Conservation (phyloP, 495 filamentous ascomycete species). For the Penicillium tannophilum region DNA sequence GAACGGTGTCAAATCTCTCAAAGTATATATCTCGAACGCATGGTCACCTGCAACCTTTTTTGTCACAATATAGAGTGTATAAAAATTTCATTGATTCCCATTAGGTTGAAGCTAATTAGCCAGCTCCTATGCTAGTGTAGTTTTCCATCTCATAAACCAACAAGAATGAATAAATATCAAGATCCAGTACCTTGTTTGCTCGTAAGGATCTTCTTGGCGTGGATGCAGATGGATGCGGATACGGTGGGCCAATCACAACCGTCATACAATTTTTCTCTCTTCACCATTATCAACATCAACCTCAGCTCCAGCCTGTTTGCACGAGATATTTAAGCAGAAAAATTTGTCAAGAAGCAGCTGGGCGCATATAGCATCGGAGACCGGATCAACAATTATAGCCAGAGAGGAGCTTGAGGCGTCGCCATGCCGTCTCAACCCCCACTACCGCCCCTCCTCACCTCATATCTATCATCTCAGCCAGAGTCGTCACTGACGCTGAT, state of each 20-base stretch:
- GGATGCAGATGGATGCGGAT: constrained; percentile 6
- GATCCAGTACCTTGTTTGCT: background rate
- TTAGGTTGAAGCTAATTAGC: no score
- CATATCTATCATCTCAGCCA: constrained; percentile 56
- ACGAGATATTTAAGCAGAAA: background rate
- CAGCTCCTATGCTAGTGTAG: no score
- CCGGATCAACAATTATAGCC: background rate
- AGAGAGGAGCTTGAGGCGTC: constrained; percentile 5
- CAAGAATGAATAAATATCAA: background rate
- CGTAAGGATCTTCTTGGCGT: constrained; percentile 11
- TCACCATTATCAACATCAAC: constrained; percentile 16
- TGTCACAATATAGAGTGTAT: no score
- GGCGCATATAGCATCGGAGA: background rate
- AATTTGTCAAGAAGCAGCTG: background rate
- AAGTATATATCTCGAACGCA: no score
- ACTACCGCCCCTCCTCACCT: constrained; percentile 68
- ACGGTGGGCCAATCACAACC: constrained; percentile 32
- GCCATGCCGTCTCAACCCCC: constrained; percentile 52
- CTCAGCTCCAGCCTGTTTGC: background rate
- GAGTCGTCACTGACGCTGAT: constrained; percentile 66
- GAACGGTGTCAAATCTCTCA: no score
- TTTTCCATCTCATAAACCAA: background rate
- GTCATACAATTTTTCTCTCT: constrained; percentile 39
- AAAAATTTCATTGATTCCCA: no score
- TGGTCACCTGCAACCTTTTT: no score